phyloP scores from a whole-genome alignment of 108 stramenopile species.

The Tribonema minus region DNA sequence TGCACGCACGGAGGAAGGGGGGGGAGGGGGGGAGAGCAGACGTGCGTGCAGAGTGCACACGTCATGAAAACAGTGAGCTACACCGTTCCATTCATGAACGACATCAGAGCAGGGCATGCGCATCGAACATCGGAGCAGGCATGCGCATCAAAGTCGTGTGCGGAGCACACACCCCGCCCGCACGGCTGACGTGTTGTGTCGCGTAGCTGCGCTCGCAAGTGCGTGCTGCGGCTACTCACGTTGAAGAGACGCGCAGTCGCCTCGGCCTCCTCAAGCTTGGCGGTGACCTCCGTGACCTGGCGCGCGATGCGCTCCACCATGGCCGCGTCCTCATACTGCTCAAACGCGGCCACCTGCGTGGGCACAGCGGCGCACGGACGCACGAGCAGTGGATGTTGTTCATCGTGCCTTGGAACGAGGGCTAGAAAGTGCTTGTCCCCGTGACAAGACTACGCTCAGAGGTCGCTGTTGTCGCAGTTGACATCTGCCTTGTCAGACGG shows the following conservation, averaged over 20 bases:
- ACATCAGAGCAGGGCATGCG: background rate
- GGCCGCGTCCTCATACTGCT: slow-evolving; percentile 44
- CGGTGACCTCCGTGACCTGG: slow-evolving; percentile 44
- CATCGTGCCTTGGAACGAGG: too few relatives aligned
- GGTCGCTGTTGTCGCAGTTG: too few relatives aligned
- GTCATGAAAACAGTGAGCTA: background rate
- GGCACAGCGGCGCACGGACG: background rate
- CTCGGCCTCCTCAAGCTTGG: slow-evolving; percentile 47
- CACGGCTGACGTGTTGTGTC: too few relatives aligned
- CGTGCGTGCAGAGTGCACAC: too few relatives aligned
- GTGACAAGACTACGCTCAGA: too few relatives aligned
- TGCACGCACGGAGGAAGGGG: too few relatives aligned
- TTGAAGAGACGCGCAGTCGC: slow-evolving; percentile 1
- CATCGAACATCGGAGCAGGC: too few relatives aligned
- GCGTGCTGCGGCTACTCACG: background rate
- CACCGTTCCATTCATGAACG: background rate
- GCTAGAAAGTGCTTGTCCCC: too few relatives aligned
- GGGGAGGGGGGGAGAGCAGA: too few relatives aligned
- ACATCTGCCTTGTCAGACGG: too few relatives aligned
- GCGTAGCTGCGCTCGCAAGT: background rate
- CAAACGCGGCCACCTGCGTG: slow-evolving; percentile 13
- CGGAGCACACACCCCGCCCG: too few relatives aligned
- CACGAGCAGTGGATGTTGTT: background rate
- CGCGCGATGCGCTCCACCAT: slow-evolving; percentile 43
- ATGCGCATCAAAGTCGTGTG: too few relatives aligned